Conservation (phyloP, 2,329 filamentous ascomycete species). For the Aureobasidium sp. region DNA sequence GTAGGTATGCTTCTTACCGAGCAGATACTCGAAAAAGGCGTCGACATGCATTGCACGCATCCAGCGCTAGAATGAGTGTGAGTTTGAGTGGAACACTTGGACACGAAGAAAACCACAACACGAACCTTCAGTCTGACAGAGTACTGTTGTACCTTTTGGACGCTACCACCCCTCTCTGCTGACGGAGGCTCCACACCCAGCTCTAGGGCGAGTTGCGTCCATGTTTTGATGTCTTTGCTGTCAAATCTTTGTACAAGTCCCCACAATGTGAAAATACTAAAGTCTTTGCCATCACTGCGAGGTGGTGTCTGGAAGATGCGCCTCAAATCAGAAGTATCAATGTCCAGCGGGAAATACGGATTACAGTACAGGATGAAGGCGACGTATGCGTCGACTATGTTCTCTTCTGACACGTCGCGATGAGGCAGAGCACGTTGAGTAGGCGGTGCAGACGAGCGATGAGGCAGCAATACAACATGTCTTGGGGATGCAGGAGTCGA, state of each 20-base stretch:
- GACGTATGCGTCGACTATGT: constrained; percentile 76
- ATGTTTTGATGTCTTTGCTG: constrained; percentile 79
- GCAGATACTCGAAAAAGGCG: constrained; percentile 86
- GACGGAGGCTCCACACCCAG: constrained; percentile 85
- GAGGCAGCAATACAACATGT: neutral
- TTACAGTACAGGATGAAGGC: constrained; percentile 87
- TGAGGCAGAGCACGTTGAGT: constrained; percentile 49
- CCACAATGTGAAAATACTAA: constrained; percentile 70
- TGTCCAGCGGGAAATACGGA: constrained; percentile 63
- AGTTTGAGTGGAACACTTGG: neutral
- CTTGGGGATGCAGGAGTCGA: constrained; percentile 4
- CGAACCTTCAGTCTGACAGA: constrained; percentile 79
- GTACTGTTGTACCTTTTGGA: constrained; percentile 92
- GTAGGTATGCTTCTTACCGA: constrained; percentile 71
- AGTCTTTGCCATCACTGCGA: constrained; percentile 80
- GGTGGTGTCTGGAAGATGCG: constrained; percentile 74
- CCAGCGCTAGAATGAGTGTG: constrained; percentile 52
- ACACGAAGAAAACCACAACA: constrained; percentile 19
- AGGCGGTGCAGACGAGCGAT: neutral
- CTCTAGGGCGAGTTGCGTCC: constrained; percentile 78
- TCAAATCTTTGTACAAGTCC: constrained; percentile 74
- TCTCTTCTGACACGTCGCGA: constrained; percentile 59
- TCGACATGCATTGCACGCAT: constrained; percentile 96
- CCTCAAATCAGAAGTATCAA: constrained; percentile 63
- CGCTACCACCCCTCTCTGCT: constrained; percentile 68